Percentiles rank a stretch among this genome's conserved stretches.
Conservation (phyloP, 257 asterid species). For the Lycium barbarum region DNA sequence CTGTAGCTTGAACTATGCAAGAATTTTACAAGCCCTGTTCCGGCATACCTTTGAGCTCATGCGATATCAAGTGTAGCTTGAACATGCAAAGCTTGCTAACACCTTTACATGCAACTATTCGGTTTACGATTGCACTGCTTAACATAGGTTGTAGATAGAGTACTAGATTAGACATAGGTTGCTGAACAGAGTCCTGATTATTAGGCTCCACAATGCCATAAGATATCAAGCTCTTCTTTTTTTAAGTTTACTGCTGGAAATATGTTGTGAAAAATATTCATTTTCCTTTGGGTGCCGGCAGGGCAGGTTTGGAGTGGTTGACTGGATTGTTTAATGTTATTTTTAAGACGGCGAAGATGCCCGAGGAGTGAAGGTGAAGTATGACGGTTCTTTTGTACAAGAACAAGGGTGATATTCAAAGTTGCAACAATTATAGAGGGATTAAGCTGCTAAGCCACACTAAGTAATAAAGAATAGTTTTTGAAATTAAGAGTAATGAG, state of each 20-base stretch:
- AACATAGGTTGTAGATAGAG: neutral
- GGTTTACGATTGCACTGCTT: neutral
- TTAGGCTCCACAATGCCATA: neutral
- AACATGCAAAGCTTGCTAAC: neutral
- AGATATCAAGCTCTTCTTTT: slow-evolving; percentile 13
- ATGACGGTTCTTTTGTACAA: no score
- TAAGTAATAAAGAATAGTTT: no score
- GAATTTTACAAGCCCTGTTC: neutral
- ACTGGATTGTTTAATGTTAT: no score
- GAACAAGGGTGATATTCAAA: no score
- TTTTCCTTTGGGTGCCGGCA: neutral
- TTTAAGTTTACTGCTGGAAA: neutral
- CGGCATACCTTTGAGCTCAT: neutral
- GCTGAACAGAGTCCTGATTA: neutral
- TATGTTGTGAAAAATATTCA: neutral
- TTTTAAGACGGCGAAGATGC: no score
- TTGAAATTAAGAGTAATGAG: no score
- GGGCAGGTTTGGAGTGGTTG: no score
- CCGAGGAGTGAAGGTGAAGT: no score
- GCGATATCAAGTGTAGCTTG: slow-evolving; percentile 1
- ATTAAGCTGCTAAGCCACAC: no score
- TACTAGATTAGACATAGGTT: slow-evolving; percentile 3
- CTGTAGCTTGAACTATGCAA: slow-evolving; percentile 2
- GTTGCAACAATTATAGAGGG: no score
- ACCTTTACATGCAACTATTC: neutral